Conservation (phyloP, 805 yeast genomes). For the Torulaspora franciscae region DNA sequence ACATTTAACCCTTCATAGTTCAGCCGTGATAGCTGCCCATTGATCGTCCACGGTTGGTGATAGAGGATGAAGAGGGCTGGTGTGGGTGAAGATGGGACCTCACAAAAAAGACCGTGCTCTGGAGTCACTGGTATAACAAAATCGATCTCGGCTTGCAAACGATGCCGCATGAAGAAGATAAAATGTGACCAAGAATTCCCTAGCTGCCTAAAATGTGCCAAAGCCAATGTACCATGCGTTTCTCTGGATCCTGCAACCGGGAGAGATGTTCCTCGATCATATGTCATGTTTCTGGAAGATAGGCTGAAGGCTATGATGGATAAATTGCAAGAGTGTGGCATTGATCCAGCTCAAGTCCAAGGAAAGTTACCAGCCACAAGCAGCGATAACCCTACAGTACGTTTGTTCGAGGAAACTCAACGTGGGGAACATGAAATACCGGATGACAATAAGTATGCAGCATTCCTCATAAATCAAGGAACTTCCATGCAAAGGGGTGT, state of each 20-base stretch:
- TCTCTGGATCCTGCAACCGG: slow-evolving; percentile 88
- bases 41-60: neutral
- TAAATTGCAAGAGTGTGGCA: slow-evolving; percentile 42
- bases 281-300: slow-evolving; percentile 67
- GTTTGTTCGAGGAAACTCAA: slow-evolving; percentile 19
- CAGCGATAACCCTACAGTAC: slow-evolving; percentile 27
- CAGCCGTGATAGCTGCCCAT: neutral
- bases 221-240: slow-evolving; percentile 67
- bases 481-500: slow-evolving; percentile 22
- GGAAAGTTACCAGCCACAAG: slow-evolving; percentile 30
- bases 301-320: slow-evolving; percentile 53
- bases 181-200: slow-evolving; percentile 60
- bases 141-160: slow-evolving; percentile 76
- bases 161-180: slow-evolving; percentile 68
- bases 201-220: slow-evolving; percentile 50
- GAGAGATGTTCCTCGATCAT: slow-evolving; percentile 76
- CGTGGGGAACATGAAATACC: slow-evolving; percentile 22
- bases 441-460: slow-evolving; percentile 24
- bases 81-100: slow-evolving; percentile 1
- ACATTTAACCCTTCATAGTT: no score
- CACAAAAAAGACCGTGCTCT: slow-evolving; percentile 17
- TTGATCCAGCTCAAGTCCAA: slow-evolving; percentile 31
- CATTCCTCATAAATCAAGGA: slow-evolving; percentile 27
- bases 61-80: slow-evolving; percentile 3
- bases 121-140: slow-evolving; percentile 47